Conservation (phyloP, 2,329 filamentous ascomycete genomes). For the Ophiostoma australiae region DNA sequence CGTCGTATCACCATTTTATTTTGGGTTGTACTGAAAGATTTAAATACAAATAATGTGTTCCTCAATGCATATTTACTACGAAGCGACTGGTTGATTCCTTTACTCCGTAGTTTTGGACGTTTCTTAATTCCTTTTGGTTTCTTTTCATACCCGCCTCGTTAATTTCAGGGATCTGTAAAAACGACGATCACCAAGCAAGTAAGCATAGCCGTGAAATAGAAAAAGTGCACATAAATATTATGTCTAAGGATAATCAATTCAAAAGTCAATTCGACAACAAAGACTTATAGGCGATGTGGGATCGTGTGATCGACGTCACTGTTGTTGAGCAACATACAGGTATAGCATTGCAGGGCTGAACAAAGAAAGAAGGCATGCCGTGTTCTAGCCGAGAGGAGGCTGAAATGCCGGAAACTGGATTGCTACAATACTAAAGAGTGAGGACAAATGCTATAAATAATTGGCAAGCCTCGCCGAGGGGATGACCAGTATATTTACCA, state of each 20-base stretch:
- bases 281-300: background rate
- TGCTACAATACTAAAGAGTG: background rate
- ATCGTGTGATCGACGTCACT: background rate
- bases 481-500: no score
- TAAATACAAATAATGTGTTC: no score
- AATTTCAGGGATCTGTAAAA: conserved; percentile 6
- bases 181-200: background rate
- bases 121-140: background rate
- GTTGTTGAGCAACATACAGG: background rate
- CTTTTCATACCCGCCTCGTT: background rate
- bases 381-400: conserved; percentile 1
- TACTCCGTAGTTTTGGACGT: background rate
- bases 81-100: background rate
- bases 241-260: background rate
- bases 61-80: background rate
- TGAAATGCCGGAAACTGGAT: background rate
- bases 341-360: background rate
- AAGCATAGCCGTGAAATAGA: background rate
- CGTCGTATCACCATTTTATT: no score
- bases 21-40: no score
- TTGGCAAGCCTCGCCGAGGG: no score
- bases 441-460: background rate
- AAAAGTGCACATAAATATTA: background rate
- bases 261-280: background rate
- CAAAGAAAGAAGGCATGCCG: conserved; percentile 1